Conservation (phyloP, 139 green algal species). For the Nannochloris sp. region DNA sequence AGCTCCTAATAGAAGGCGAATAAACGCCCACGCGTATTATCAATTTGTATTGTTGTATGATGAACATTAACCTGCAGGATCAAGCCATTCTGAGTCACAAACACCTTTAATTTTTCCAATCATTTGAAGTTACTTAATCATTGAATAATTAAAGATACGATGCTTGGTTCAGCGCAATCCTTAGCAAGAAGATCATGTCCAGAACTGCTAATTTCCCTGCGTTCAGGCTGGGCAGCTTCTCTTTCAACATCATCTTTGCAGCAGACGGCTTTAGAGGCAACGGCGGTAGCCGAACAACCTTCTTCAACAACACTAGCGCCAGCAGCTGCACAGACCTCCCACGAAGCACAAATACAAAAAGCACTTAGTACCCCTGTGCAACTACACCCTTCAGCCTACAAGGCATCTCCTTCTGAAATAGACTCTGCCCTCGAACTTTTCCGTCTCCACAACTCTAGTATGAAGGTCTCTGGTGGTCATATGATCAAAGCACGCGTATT, state of each 20-base stretch:
- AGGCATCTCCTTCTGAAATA: background rate
- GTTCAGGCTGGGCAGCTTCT: background rate
- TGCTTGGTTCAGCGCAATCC: too few relatives aligned
- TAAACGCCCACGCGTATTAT: too few relatives aligned
- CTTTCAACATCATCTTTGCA: background rate
- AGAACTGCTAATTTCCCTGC: background rate
- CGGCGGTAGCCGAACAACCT: background rate
- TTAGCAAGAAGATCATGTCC: background rate
- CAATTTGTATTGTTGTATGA: too few relatives aligned
- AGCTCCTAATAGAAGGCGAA: too few relatives aligned
- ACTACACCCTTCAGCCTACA: background rate
- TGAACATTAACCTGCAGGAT: too few relatives aligned
- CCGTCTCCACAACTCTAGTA: constrained; percentile 21
- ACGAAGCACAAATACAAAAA: background rate
- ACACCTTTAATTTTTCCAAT: too few relatives aligned
- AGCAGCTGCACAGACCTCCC: background rate
- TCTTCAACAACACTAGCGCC: too few relatives aligned
- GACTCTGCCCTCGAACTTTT: constrained; percentile 16
- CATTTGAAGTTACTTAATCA: too few relatives aligned
- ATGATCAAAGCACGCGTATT: constrained; percentile 29
- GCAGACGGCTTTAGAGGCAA: background rate
- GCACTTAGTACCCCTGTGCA: background rate
- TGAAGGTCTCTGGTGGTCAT: constrained; percentile 13
- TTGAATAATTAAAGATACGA: too few relatives aligned
- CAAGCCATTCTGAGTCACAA: too few relatives aligned